Conservation (phyloP, 768 basidiomycete genomes). For the Pleurotus giganteus region DNA sequence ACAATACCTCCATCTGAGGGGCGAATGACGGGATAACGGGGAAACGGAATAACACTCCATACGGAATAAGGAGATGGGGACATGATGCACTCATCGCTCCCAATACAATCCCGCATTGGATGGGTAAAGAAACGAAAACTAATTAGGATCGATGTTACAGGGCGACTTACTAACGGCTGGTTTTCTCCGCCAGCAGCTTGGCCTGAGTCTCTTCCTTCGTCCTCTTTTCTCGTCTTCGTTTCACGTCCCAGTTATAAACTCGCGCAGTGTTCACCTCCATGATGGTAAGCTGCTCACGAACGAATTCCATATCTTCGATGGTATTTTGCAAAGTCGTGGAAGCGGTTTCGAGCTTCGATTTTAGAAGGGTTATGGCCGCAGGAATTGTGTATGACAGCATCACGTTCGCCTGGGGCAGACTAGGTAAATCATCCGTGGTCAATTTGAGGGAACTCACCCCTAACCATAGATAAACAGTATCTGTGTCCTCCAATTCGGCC, state of each 20-base stretch:
- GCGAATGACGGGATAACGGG: background rate
- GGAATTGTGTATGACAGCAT: slow-evolving; percentile 93
- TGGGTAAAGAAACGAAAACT: too few relatives aligned
- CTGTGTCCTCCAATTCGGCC: slow-evolving; percentile 82
- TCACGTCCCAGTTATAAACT: slow-evolving; percentile 96
- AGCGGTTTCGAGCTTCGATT: slow-evolving; percentile 72
- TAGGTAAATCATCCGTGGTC: background rate
- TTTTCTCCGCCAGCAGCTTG: slow-evolving; percentile 3
- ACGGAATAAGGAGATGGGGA: background rate
- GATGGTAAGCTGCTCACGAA: slow-evolving; percentile 92
- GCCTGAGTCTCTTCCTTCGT: slow-evolving; percentile 32
- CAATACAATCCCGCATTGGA: too few relatives aligned
- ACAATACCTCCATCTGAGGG: background rate
- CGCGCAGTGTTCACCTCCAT: slow-evolving; percentile 97
- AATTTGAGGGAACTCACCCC: slow-evolving; percentile 57
- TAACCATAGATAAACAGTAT: slow-evolving; percentile 93
- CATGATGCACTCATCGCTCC: background rate
- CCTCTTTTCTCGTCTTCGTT: slow-evolving; percentile 64
- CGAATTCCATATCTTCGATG: slow-evolving; percentile 86
- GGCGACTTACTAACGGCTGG: background rate
- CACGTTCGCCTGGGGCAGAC: slow-evolving; percentile 76
- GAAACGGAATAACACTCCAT: background rate
- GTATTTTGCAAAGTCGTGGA: slow-evolving; percentile 63
- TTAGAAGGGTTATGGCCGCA: slow-evolving; percentile 71
- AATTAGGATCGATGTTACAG: too few relatives aligned